These are phyloP conservation scores for Trichosporon ovoides DNA, from an alignment of 1,284 basidiomycete species.

Conservation along the genomic window DNA sequence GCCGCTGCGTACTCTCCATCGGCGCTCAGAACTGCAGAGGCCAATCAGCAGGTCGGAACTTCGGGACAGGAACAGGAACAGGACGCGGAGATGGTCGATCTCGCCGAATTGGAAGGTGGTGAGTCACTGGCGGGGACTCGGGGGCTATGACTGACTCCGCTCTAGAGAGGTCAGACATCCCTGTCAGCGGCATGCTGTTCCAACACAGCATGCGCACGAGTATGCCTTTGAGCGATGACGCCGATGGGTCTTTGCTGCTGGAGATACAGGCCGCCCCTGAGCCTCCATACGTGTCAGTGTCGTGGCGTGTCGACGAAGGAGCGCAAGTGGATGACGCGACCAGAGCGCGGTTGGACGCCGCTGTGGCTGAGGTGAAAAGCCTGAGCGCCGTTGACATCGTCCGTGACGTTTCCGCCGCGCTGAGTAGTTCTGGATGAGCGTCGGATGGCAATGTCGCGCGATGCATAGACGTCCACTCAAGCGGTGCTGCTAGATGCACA, in stretches of 20 bases:
- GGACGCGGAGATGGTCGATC: slow-evolving; percentile 9
- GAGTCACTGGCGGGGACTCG: not conserved
- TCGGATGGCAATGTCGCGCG: no score
- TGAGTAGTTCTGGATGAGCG: slow-evolving; percentile 60
- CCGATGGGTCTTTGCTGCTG: slow-evolving; percentile 2
- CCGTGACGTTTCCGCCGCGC: slow-evolving; percentile 81
- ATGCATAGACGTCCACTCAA: no score
- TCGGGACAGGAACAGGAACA: slow-evolving; percentile 4
- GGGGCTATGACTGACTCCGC: not conserved
- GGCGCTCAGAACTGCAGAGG: not conserved
- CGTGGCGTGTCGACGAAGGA: slow-evolving; percentile 7
- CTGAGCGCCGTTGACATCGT: slow-evolving; percentile 85
- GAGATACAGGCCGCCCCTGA: slow-evolving; percentile 1
- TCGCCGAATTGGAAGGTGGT: slow-evolving; percentile 13
- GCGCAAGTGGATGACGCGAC: not conserved
- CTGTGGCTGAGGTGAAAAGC: slow-evolving; percentile 49
- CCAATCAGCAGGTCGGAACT: not conserved
- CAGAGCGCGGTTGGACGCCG: not conserved
- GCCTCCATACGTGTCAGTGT: slow-evolving; percentile 8
- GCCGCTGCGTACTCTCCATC: slow-evolving; percentile 6
- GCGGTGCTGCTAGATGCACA: no score
- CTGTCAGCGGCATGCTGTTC: slow-evolving; percentile 13
- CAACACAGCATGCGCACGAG: slow-evolving; percentile 9
- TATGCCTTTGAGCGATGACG: not conserved
- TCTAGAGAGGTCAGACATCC: slow-evolving; percentile 12